Base-by-base conservation (phyloP, 805 yeast species). In the Tetrapisispora phaffii region DNA sequence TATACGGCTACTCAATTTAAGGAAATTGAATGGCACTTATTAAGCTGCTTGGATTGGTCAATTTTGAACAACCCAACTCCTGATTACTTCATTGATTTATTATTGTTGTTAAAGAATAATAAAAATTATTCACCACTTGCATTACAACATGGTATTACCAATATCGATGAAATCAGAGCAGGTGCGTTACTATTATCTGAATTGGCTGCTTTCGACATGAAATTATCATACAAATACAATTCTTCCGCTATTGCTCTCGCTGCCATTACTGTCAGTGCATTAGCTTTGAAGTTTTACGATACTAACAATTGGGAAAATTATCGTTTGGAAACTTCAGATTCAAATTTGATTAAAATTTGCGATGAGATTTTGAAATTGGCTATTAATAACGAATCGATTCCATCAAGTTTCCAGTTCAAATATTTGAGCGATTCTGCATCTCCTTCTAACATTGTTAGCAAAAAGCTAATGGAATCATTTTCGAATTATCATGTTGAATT, bases 11-110 rank as follows among this genome's bases (percentile, higher is more conserved):
- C 72, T 50, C 67, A 76, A 48, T 77, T 83, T 56, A 65, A 79
- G 47, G 79, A 78, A 56, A 78, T 82, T 78, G 94, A 84, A 59
- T 71, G 79, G 47, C 81, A 80, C 53, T 71, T 84, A 36, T 67
- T 83, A 46, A 77, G 75, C 55, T 70, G 78, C 5, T 66, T 84
- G 49, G 69, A 77, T 45, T 84, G 90, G 90, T 70, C 75, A 50
- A 66, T 82, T 32, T 72, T 77, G 42, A 50, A 51, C 28, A 67
- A 73, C 29, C 77, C 85, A 21, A 78, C 85, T 3, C 74, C 77
- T 52, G 88, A 82, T 59, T 66, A 74, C 12, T 79, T 79, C 54
- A 67, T 82, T 46, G 86, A 82, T 54, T 60, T 81, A 43, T 71
- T 70, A 53, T 60, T 80, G 44, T 50, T 55, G 37, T 44, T 50